phyloP scores from a whole-genome alignment of 2,329 filamentous ascomycete species.

The Ploettnerulaceae sp. region DNA sequence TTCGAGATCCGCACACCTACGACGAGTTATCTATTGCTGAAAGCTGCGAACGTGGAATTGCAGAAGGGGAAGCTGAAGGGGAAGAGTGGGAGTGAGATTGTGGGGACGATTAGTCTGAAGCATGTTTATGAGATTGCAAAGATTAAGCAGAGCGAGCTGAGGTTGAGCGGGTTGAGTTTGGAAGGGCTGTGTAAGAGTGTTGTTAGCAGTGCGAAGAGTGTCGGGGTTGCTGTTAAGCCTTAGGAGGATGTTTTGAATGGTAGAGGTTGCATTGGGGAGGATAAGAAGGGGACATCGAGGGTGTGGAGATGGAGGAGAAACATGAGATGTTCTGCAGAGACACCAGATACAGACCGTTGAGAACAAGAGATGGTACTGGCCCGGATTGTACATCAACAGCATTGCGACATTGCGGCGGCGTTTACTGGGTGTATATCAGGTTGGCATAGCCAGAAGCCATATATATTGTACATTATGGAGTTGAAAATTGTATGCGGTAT shows the following conservation, averaged over 20 bases:
- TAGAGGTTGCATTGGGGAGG: neutral
- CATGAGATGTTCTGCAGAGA: neutral
- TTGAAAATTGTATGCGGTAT: conserved; percentile 5
- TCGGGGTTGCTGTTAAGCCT: conserved; percentile 67
- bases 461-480: conserved; percentile 16
- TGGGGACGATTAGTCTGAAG: conserved; percentile 88
- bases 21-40: conserved; percentile 85
- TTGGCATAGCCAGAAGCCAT: conserved; percentile 2
- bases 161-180: conserved; percentile 66
- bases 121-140: conserved; percentile 97
- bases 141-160: conserved; percentile 80
- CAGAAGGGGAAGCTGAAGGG: conserved; percentile 75
- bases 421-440: conserved; percentile 21
- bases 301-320: neutral
- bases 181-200: conserved; percentile 69
- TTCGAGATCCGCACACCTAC: conserved; percentile 93
- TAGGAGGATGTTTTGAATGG: conserved; percentile 33
- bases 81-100: conserved; percentile 64
- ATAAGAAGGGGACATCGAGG: neutral
- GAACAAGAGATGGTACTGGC: neutral
- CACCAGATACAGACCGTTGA: conserved; percentile 5
- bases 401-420: conserved; percentile 32
- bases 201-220: conserved; percentile 69
- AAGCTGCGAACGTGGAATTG: conserved; percentile 69
- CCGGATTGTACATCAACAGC: conserved; percentile 16